These are phyloP conservation scores for Thermoascus crustaceus DNA, from an alignment of 2,329 filamentous ascomycete species.

Conservation along the genomic window DNA sequence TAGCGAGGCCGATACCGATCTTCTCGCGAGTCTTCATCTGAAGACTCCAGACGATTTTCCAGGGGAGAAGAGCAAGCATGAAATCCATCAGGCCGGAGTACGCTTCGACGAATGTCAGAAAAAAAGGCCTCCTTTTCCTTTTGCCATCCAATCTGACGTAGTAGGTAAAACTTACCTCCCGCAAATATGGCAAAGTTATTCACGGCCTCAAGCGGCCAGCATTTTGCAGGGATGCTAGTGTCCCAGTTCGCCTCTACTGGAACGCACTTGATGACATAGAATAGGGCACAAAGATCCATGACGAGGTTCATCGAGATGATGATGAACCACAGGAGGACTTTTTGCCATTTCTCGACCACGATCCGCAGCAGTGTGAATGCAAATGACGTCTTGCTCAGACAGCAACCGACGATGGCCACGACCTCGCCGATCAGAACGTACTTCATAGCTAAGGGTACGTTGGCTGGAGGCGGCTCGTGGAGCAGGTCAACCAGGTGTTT, in stretches of 20 bases:
- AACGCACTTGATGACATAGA: constrained; percentile 15
- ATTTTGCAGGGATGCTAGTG: constrained; percentile 11
- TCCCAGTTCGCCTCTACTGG: constrained; percentile 14
- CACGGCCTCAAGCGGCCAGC: constrained; percentile 14
- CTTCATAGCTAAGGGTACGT: background rate
- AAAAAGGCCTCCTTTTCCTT: background rate
- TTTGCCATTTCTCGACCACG: constrained; percentile 14
- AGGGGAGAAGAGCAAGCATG: constrained; percentile 19
- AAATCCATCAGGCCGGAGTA: constrained; percentile 20
- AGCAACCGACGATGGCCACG: constrained; percentile 13
- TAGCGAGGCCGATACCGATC: constrained; percentile 15
- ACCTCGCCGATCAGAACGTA: background rate
- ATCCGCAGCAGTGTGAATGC: constrained; percentile 18
- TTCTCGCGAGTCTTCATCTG: constrained; percentile 22
- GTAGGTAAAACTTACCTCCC: constrained; percentile 10
- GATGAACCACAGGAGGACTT: constrained; percentile 15
- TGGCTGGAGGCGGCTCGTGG: background rate
- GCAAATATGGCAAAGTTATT: constrained; percentile 14
- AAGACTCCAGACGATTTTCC: constrained; percentile 17
- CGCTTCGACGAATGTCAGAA: constrained; percentile 5
- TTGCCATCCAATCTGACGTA: background rate
- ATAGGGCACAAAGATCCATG: constrained; percentile 15
- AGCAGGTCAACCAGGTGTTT: background rate
- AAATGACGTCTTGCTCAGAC: constrained; percentile 18
- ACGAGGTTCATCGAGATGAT: constrained; percentile 18